phyloP scores from a whole-genome alignment of 1,284 basidiomycete species.

The Singerocomus inundabilis region DNA sequence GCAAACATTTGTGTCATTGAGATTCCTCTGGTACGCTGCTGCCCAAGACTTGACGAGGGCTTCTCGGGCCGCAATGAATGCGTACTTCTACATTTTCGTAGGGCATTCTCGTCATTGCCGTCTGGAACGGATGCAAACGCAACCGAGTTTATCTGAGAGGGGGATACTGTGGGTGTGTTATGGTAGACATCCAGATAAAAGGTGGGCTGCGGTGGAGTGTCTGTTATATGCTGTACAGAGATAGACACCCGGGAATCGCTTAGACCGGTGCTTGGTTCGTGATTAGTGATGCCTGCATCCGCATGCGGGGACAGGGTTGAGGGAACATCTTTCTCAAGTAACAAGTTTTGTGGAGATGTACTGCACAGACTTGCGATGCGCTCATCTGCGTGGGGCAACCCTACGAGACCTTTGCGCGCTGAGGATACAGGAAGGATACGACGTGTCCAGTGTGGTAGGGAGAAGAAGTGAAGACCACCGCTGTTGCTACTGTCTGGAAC shows the following conservation, averaged over 20 bases:
- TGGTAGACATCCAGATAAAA: slow-evolving; percentile 24
- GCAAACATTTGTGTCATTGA: slow-evolving; percentile 42
- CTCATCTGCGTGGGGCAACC: slow-evolving; percentile 30
- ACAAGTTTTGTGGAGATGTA: slow-evolving; percentile 25
- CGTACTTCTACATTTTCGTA: slow-evolving; percentile 32
- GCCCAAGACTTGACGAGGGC: slow-evolving; percentile 25
- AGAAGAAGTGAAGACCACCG: slow-evolving; percentile 53
- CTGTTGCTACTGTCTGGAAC: slow-evolving; percentile 1
- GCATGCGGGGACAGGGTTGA: slow-evolving; percentile 46
- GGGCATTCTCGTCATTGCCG: slow-evolving; percentile 13
- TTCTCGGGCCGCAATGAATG: slow-evolving; percentile 17
- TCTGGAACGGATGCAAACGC: slow-evolving; percentile 20
- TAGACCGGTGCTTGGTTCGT: slow-evolving; percentile 2
- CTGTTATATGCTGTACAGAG: slow-evolving; percentile 16
- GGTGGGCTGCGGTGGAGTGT: slow-evolving; percentile 17
- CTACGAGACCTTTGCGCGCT: slow-evolving; percentile 23
- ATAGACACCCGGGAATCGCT: slow-evolving; percentile 19
- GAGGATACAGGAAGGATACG: slow-evolving; percentile 38
- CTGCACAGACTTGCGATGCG: slow-evolving; percentile 23
- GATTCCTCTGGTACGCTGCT: slow-evolving; percentile 42
- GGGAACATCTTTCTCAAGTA: slow-evolving; percentile 64
- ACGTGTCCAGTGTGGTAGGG: slow-evolving; percentile 63
- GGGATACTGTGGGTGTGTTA: slow-evolving; percentile 16
- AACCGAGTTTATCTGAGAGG: slow-evolving; percentile 24
- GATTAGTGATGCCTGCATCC: not conserved